phyloP scores from a whole-genome alignment of 179 eudicot species.

The Beta lomatogona region DNA sequence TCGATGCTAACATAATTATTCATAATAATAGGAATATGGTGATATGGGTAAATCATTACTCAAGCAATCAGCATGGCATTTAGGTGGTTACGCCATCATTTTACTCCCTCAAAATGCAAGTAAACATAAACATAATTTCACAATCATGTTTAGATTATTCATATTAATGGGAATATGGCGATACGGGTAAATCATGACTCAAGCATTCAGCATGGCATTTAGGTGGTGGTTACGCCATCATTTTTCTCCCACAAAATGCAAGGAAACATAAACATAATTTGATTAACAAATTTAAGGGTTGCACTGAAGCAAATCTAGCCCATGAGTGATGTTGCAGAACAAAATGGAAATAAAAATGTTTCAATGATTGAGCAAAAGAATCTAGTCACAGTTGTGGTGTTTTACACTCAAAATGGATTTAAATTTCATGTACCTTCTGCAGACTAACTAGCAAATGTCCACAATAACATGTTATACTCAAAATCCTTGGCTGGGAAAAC shows the following conservation, averaged over 20 bases:
- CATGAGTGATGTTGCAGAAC: neutral
- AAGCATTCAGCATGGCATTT: neutral
- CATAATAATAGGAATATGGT: neutral
- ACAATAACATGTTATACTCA: neutral
- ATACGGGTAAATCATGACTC: neutral
- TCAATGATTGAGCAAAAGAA: neutral
- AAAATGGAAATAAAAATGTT: neutral
- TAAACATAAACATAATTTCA: neutral
- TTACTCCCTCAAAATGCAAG: neutral
- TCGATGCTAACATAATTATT: neutral
- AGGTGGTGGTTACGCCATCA: neutral
- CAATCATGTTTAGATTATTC: too few species aligned
- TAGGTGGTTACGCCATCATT: neutral
- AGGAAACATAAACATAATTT: neutral
- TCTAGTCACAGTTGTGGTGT: neutral
- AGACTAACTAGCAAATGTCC: neutral
- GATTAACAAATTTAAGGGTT: neutral
- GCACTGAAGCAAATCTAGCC: neutral
- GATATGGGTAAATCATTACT: neutral
- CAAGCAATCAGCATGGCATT: neutral
- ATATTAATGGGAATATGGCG: too few species aligned
- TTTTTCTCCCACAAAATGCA: neutral
- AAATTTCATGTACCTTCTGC: neutral
- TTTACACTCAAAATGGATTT: neutral
- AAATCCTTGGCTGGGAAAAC: neutral